Percentiles rank a stretch among this genome's conserved stretches.
Evolutionary conservation across 306 rosid genomes (phyloP).

Genomic region (Carpinus fangiana): DNA sequence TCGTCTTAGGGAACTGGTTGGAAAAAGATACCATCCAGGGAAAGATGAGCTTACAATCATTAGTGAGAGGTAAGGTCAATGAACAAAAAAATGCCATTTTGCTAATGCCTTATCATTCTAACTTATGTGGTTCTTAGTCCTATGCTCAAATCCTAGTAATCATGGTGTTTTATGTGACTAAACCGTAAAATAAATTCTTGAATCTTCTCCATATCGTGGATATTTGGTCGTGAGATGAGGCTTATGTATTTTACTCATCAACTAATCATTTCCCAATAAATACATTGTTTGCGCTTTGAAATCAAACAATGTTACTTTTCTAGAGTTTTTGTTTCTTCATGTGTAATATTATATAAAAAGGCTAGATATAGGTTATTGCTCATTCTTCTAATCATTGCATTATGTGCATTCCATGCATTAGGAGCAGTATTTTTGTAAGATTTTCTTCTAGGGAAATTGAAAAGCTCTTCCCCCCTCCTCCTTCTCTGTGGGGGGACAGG

Average conservation of each 20-base stretch:
- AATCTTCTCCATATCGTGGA: not conserved
- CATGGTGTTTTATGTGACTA: not conserved
- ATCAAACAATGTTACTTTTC: no score
- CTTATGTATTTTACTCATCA: not conserved
- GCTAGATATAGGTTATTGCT: no score
- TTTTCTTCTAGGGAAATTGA: not conserved
- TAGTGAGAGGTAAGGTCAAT: constrained; percentile 71
- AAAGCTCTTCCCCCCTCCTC: not conserved
- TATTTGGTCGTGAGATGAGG: not conserved
- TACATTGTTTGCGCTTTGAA: not conserved
- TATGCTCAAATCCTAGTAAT: constrained; percentile 7
- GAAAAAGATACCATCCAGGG: constrained; percentile 93
- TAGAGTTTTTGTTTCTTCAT: no score
- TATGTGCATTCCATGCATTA: not conserved
- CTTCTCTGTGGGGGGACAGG: not conserved
- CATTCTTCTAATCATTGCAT: no score
- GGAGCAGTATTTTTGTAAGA: not conserved
- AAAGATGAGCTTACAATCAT: constrained; percentile 88
- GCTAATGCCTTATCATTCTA: constrained; percentile 2
- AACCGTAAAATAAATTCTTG: not conserved
- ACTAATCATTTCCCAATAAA: not conserved
- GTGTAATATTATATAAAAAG: no score
- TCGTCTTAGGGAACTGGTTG: constrained; percentile 83
- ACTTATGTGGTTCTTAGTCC: not conserved
- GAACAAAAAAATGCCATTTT: not conserved